Conservation (phyloP, 2,329 filamentous ascomycete genomes). For the Penicillium sp. region DNA sequence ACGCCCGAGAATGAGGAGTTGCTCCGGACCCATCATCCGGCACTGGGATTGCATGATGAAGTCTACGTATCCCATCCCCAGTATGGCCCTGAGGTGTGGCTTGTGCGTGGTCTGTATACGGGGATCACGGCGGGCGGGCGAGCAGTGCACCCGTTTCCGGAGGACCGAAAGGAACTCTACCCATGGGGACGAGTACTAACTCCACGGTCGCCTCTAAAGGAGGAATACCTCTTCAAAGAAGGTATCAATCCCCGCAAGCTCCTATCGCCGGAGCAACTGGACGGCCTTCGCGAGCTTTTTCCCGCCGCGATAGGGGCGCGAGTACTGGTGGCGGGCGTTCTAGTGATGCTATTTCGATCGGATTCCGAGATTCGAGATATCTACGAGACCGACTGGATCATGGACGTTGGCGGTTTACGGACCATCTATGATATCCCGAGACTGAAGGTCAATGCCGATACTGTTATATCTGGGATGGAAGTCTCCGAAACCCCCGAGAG, state of each 20-base stretch:
- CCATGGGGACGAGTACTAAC: background rate
- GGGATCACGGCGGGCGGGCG: conserved; percentile 1
- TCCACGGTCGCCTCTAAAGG: conserved; percentile 3
- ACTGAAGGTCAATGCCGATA: background rate
- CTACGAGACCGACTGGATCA: conserved; percentile 4
- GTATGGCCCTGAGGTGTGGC: conserved; percentile 7
- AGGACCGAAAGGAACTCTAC: background rate
- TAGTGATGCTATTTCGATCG: conserved; percentile 5
- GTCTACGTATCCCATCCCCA: conserved; percentile 5
- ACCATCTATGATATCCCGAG: background rate
- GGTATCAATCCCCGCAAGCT: conserved; percentile 6
- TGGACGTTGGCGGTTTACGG: conserved; percentile 4
- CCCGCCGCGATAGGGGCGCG: conserved; percentile 4
- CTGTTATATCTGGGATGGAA: background rate
- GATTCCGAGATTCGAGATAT: background rate
- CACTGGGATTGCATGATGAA: background rate
- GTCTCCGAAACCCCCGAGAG: conserved; percentile 1
- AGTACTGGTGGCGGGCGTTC: conserved; percentile 3
- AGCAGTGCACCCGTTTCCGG: conserved; percentile 3
- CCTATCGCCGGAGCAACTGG: conserved; percentile 1
- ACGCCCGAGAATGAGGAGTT: conserved; percentile 4
- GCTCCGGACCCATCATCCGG: conserved; percentile 3
- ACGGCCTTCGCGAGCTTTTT: conserved; percentile 8
- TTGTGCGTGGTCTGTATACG: background rate
- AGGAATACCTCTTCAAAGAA: conserved; percentile 2